These are phyloP conservation scores for Zymoseptoria crescenta DNA, from an alignment of 2,329 filamentous ascomycete genomes.

Conservation along the genomic window DNA sequence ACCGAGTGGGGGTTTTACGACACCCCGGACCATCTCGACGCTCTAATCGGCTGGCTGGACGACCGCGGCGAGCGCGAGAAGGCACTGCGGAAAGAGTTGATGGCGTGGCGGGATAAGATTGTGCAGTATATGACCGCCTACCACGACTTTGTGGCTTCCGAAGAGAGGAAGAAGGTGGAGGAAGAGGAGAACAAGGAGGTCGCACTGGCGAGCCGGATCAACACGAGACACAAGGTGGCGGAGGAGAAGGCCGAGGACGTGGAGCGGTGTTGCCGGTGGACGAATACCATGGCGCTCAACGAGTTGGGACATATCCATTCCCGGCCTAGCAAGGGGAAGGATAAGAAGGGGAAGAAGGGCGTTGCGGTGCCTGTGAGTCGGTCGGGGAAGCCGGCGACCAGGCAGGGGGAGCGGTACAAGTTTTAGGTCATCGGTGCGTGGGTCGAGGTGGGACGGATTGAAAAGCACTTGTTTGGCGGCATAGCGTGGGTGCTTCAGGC, in stretches of 20 bases:
- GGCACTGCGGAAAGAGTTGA: slow-evolving; percentile 79
- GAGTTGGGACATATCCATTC: slow-evolving; percentile 27
- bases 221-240: slow-evolving; percentile 56
- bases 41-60: slow-evolving; percentile 81
- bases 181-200: slow-evolving; percentile 35
- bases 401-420: slow-evolving; percentile 43
- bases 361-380: slow-evolving; percentile 36
- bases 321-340: slow-evolving; percentile 23
- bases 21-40: slow-evolving; percentile 67
- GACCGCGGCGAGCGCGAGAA: slow-evolving; percentile 76
- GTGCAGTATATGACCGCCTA: slow-evolving; percentile 57
- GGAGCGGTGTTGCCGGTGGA: slow-evolving; percentile 58
- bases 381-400: slow-evolving; percentile 43
- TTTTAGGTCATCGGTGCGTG: not conserved
- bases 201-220: slow-evolving; percentile 42
- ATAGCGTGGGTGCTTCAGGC: not conserved
- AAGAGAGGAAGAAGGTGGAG: slow-evolving; percentile 44
- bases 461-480: not conserved
- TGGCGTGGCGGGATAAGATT: slow-evolving; percentile 64
- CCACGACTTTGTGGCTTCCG: slow-evolving; percentile 35
- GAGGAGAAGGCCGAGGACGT: slow-evolving; percentile 45
- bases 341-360: slow-evolving; percentile 30
- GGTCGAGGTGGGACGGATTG: not conserved
- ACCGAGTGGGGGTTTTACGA: slow-evolving; percentile 88
- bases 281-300: slow-evolving; percentile 51